phyloP scores from a whole-genome alignment of 495 filamentous ascomycete genomes.

The Lasiosphaeria hispida region DNA sequence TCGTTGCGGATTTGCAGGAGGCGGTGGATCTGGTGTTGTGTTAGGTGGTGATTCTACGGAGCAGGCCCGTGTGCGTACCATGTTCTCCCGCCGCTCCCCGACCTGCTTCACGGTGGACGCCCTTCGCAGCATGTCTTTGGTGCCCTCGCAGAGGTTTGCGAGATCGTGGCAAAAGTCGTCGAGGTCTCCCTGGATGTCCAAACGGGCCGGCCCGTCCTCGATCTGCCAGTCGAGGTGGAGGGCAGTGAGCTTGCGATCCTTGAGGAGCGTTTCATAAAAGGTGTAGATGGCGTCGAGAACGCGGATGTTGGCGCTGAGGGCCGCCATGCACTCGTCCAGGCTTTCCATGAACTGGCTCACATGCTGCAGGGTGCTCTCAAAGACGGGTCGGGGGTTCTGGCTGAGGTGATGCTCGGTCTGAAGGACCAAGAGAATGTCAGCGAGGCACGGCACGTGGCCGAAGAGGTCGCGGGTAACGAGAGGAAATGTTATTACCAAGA shows the following conservation, averaged over 20 bases:
- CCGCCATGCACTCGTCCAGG: constrained; percentile 10
- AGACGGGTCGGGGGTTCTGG: not conserved
- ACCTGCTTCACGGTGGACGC: not conserved
- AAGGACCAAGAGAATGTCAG: too few relatives aligned
- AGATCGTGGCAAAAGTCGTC: not conserved
- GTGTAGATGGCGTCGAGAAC: not conserved
- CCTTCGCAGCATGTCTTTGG: not conserved
- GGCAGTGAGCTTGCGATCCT: not conserved
- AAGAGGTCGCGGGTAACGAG: too few relatives aligned
- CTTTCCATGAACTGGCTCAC: constrained; percentile 9
- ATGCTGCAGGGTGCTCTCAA: constrained; percentile 5
- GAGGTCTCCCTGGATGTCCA: not conserved
- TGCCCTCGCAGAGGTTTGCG: not conserved
- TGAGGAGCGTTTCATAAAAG: constrained; percentile 2
- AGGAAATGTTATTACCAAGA: too few relatives aligned
- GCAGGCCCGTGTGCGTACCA: not conserved
- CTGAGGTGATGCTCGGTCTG: too few relatives aligned
- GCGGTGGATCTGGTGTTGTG: constrained; percentile 3
- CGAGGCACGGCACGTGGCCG: too few relatives aligned
- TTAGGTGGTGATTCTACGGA: too few relatives aligned
- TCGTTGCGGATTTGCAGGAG: constrained; percentile 9
- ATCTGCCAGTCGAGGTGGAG: not conserved
- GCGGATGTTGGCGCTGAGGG: constrained; percentile 8
- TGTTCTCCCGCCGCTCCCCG: constrained; percentile 2
- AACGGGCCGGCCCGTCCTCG: not conserved